Base-by-base conservation (phyloP, 228 moss, liverwort and hornwort genomes). In the Sphagnum magellanicum region DNA sequence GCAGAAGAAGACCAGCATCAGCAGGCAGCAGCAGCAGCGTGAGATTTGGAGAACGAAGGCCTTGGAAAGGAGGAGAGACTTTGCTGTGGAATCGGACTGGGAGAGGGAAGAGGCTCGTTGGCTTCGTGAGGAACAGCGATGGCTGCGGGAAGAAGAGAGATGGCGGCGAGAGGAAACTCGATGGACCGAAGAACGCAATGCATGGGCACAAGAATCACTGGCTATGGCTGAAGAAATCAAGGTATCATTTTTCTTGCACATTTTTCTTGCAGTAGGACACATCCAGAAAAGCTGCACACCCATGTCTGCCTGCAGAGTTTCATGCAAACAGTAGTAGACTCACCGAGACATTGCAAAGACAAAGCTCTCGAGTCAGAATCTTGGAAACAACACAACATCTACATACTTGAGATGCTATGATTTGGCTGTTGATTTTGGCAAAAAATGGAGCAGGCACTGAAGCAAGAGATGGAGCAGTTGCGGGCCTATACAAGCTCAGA, bases 111-210 rank as follows among this genome's bases (percentile, higher is more conserved):
- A 85, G 52, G 52, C 63, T 8, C 76, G 96, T 50, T 98, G 97
- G 97, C 48, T 82, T 48, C 91, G 96, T 53, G 96, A 91, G 81
- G 96, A 97, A 58, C 78, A 88, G 68, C 79, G 96, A 4, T 97
- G 97, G 97, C 9, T 90, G 73, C 81, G 98, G 62, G 98, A 98
- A 85, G 93, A 97, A 73, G 72, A 87, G 68, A 74, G 93, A 50
- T 97, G 97, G 97, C 49, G 76, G 66, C 83, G 91, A 11, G 93
- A 93, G 51, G 91, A 92, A 74, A 75, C 78, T 8, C 87, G 92
- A 53, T 98, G 85, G 98, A 16, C 74, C 17, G 68, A 68, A 32
- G 87, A 84, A 76, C 91, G 87, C 52, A 72, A 67, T 55, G 81
- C 57, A 13, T 71, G 84, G 74, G 63, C 75, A 49, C 65, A 72